Evolutionary conservation across 257 asterid genomes (phyloP), one percentile per base, ranked within the genome.

Genomic region (Solanum chiquidenum): DNA sequence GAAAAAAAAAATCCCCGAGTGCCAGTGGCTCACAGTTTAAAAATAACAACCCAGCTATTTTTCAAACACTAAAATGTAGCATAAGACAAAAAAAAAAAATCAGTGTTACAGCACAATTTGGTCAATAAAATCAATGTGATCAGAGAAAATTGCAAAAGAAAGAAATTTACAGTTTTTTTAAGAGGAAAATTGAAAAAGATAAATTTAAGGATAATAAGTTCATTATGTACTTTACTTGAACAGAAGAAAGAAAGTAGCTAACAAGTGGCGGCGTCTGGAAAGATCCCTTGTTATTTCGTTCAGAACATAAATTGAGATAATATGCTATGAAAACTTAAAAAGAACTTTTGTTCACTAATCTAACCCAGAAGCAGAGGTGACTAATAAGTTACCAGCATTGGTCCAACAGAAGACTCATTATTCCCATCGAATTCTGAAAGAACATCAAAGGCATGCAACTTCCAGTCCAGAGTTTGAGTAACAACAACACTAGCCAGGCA

Each of bases 391-490:
- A 97, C 99, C 89, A 96, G 99, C 98, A 97, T 97, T 84, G 99
- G 95, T 85, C 98, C 98, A 35, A 90, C 87, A 34, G 98, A 90
- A 91, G 95, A 93, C 91, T 94, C 98, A 93, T 89, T 95, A 88
- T 89, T 94, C 89, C 99, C 98, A 86, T 97, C 99, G 92, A 92
- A 96, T 93, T 97, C 99, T 9, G 99, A 97, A 49, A 97, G 94
- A 76, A 97, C 98, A 91, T 97, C 99, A 90, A 97, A 96, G 69
- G 99, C 99, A 86, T 97, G 97, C 91, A 96, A 94, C 87, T 97
- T 97, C 99, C 99, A 97, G 94, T 96, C 99, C 93, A 97, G 90
- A 46, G 99, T 97, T 91, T 92, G 96, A 23, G 99, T 97, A 87
- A 96, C 99, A 71, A 97, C 99, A 90, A 95, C 98, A 92, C 99